Evolutionary conservation across 208 protist species (phyloP).

Genomic region (Wallacemonas rigidus): DNA sequence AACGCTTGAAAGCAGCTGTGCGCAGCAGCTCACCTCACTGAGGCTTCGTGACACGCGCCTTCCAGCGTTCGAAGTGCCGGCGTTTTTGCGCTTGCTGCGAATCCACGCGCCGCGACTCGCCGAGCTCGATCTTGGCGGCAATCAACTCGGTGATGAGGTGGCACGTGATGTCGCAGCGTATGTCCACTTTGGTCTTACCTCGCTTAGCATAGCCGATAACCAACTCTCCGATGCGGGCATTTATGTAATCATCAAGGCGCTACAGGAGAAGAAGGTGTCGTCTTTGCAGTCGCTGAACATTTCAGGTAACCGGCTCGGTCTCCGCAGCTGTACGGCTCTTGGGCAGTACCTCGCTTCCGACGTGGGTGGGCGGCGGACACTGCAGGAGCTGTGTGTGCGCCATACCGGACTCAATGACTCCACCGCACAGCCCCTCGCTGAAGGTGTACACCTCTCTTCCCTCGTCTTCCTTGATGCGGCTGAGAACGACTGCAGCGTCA

Average conservation of each 20-base stretch:
- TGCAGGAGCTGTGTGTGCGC: conserved; percentile 28
- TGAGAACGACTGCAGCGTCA: conserved; percentile 45
- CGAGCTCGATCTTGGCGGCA: conserved; percentile 27
- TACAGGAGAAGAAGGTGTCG: conserved; percentile 24
- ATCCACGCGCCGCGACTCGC: conserved; percentile 21
- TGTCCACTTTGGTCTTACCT: conserved; percentile 28
- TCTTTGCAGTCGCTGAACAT: conserved; percentile 28
- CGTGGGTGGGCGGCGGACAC: neutral
- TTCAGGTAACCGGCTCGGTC: conserved; percentile 27
- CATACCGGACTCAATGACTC: conserved; percentile 44
- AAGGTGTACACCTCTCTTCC: conserved; percentile 25
- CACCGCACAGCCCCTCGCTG: conserved; percentile 29
- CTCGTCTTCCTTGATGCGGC: conserved; percentile 38
- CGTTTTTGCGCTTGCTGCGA: conserved; percentile 13
- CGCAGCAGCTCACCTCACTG: conserved; percentile 18
- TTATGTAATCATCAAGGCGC: conserved; percentile 19
- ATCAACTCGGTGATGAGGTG: conserved; percentile 19
- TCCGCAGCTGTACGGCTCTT: conserved; percentile 4
- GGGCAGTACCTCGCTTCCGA: conserved; percentile 6
- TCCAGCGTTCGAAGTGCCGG: conserved; percentile 24
- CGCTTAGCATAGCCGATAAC: conserved; percentile 61
- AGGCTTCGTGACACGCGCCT: conserved; percentile 26
- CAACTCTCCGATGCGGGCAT: conserved; percentile 37
- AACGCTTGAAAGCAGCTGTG: conserved; percentile 17
- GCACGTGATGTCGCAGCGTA: neutral